phyloP scores from a whole-genome alignment of 2,329 filamentous ascomycete species.

The Zymoseptoria brevis region DNA sequence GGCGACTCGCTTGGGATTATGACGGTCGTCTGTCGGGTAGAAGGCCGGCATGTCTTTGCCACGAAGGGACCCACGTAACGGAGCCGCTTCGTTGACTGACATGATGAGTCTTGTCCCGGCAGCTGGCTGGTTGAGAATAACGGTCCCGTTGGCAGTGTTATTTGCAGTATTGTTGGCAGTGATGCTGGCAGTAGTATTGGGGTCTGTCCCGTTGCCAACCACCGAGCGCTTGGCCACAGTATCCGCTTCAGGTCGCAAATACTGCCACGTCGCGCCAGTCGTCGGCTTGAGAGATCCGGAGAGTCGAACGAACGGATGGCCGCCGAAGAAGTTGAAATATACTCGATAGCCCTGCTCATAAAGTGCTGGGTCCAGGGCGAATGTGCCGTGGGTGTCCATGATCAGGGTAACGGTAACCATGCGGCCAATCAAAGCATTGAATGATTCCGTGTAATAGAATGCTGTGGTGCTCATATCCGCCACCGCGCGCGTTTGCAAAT shows the following conservation, averaged over 20 bases:
- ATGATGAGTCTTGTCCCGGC: background rate
- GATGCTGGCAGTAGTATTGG: background rate
- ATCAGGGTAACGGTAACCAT: background rate
- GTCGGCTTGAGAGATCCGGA: background rate
- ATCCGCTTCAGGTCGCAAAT: background rate
- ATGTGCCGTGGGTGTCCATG: background rate
- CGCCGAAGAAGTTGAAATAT: background rate
- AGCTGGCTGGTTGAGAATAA: background rate
- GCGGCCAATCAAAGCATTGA: background rate
- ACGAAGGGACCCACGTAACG: background rate
- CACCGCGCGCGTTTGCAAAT: background rate
- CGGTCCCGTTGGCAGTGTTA: background rate
- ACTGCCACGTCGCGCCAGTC: background rate
- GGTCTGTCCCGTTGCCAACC: background rate
- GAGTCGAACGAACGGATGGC: background rate
- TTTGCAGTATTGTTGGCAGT: background rate
- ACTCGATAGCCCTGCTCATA: background rate
- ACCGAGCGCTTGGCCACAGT: background rate
- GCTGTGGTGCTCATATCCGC: background rate
- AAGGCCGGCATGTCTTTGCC: background rate
- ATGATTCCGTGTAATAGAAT: background rate
- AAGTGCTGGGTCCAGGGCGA: background rate
- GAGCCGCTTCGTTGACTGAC: background rate
- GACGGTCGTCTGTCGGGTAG: background rate
- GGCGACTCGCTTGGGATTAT: background rate